Base-by-base conservation (phyloP, 768 basidiomycete genomes). In the Lanmaoa rubissima region DNA sequence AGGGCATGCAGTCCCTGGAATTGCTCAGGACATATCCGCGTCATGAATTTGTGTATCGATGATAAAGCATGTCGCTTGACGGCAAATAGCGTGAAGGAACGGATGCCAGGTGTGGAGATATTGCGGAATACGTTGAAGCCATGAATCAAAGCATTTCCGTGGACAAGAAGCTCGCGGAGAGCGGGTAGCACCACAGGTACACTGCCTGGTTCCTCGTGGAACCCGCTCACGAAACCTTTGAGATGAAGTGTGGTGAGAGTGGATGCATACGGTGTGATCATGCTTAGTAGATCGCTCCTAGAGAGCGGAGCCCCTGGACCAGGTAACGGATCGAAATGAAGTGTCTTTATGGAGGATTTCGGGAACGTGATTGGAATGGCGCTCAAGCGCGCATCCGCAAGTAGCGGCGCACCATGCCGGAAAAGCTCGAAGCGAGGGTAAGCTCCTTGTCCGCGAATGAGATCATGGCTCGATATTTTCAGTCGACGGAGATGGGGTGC, bases 31-130 rank as follows among this genome's bases (percentile, higher is more conserved):
- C 64, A 72, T 61, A 54, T 71, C 56, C 70, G 70, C 32, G 70
- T 66, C 66, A 71, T 71, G 58, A 73, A 73, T 40, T 64, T 73
- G 61, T 73, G 71, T 64, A 71, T 71, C 14, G 71, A 68, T 47
- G 70, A 70, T 26, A 73, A 52, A 38, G 64, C 58, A 45, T 65
- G 64, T 57, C 61, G 67, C 38, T 62, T 69, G 54, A 71, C 65
- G 50, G 57, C 61, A 61, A 57, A 57, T 47, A 71, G 50, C 7
- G 64, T 64, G 31, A 71, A 58, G 13, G 63, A 62, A 32, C 61
- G 65, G 43, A 71, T 63, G 7, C 45, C 58, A 4, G 70, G 70
- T 1, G 71, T 66, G 61, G 71, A 71, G 56, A 71, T 72, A 56
- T 69, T 71, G 58, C 70, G 69, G 61, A 71, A 71, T 53, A 71